Conservation (phyloP, 306 rosid species). For the Prunus persica region Prunus_persica_NCBIv2 NC_034012.1:19889501-19890000, state of each 20-base stretch:
- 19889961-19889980: constrained; percentile 62
- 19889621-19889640: constrained; percentile 82
- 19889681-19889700: constrained; percentile 37
- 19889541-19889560: constrained; percentile 70
- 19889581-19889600: constrained; percentile 82
- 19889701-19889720: background rate
- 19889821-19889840: constrained; percentile 51
- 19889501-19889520: constrained; percentile 86
- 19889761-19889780: constrained; percentile 24
- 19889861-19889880: constrained; percentile 69
- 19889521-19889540: constrained; percentile 67
- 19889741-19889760: constrained; percentile 38
- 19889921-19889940: constrained; percentile 68
- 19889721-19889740: constrained; percentile 9
- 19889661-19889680: constrained; percentile 69
- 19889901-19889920: constrained; percentile 54
- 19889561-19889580: constrained; percentile 69
- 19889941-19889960: constrained; percentile 75
- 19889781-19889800: constrained; percentile 12
- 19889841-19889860: constrained; percentile 84
- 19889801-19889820: constrained; percentile 28
- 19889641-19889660: constrained; percentile 84
- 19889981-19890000: constrained; percentile 84
- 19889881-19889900: constrained; percentile 48
- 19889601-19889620: constrained; percentile 88